These are phyloP conservation scores for Cryptococcus wingfieldii DNA, from an alignment of 1,284 basidiomycete genomes.

Conservation along the genomic window DNA sequence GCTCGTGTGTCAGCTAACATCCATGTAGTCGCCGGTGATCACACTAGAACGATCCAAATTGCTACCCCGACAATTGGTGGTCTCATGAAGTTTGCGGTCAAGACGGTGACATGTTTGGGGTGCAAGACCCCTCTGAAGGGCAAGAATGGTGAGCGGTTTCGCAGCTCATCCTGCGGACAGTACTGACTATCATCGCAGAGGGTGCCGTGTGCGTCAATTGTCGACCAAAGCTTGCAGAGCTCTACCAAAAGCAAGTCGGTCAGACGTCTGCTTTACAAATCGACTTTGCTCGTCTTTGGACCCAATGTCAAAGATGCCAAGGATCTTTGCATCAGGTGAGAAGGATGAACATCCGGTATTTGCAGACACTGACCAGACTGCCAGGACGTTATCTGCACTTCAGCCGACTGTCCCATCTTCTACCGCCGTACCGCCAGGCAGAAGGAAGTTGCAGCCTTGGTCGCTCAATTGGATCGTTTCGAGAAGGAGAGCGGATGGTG, in stretches of 20 bases:
- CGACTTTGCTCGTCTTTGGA: constrained; percentile 89
- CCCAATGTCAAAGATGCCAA: constrained; percentile 93
- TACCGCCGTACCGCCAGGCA: constrained; percentile 96
- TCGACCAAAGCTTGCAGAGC: constrained; percentile 70
- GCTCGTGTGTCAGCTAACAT: neutral
- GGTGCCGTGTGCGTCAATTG: constrained; percentile 93
- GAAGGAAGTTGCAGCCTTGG: constrained; percentile 86
- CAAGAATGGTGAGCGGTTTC: constrained; percentile 58
- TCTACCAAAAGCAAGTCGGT: constrained; percentile 81
- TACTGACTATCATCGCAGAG: constrained; percentile 52
- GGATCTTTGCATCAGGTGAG: constrained; percentile 86
- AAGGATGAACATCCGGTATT: neutral
- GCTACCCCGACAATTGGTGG: constrained; percentile 91
- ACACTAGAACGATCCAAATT: constrained; percentile 87
- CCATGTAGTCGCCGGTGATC: constrained; percentile 77
- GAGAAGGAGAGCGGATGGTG: constrained; percentile 53
- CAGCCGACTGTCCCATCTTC: constrained; percentile 96
- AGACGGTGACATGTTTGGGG: constrained; percentile 85
- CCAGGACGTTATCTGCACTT: constrained; percentile 91
- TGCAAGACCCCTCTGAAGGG: constrained; percentile 80
- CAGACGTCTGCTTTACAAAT: constrained; percentile 75
- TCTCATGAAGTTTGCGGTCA: constrained; percentile 94
- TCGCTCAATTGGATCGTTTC: constrained; percentile 73
- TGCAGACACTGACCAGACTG: neutral
- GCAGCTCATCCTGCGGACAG: neutral